These are phyloP conservation scores for Aureobasidium sp. DNA, from an alignment of 2,329 filamentous ascomycete genomes.

Conservation along the genomic window DNA sequence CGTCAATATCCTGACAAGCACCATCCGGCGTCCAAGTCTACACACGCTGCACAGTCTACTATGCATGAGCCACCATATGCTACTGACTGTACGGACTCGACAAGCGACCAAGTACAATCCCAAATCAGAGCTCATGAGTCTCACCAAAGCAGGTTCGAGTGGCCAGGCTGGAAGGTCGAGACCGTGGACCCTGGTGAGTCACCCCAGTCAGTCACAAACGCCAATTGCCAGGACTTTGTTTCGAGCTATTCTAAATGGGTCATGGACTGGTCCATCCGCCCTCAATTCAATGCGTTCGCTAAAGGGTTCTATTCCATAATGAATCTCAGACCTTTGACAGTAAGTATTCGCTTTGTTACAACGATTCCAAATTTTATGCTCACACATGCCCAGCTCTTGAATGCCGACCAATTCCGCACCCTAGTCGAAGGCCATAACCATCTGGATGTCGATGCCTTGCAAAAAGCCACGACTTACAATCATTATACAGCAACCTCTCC, in stretches of 20 bases:
- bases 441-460: slow-evolving; percentile 68
- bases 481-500: slow-evolving; percentile 64
- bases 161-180: slow-evolving; percentile 47
- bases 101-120: not conserved
- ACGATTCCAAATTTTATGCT: not conserved
- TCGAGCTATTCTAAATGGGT: slow-evolving; percentile 79
- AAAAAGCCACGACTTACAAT: slow-evolving; percentile 66
- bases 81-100: not conserved
- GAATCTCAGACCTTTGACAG: slow-evolving; percentile 54
- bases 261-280: slow-evolving; percentile 64
- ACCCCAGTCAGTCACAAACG: slow-evolving; percentile 67
- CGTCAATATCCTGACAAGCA: slow-evolving; percentile 5
- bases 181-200: slow-evolving; percentile 35
- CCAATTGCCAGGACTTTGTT: slow-evolving; percentile 70
- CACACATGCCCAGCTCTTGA: slow-evolving; percentile 46
- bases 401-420: slow-evolving; percentile 59
- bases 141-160: slow-evolving; percentile 22
- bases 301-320: slow-evolving; percentile 72
- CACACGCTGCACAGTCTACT: not conserved
- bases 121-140: slow-evolving; percentile 12
- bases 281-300: slow-evolving; percentile 73
- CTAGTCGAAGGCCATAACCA: slow-evolving; percentile 76
- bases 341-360: not conserved
- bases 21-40: not conserved
- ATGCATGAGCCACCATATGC: not conserved